Evolutionary conservation across 2,329 filamentous ascomycete genomes (phyloP).

Genomic region (Sarocladium kiliense): DNA sequence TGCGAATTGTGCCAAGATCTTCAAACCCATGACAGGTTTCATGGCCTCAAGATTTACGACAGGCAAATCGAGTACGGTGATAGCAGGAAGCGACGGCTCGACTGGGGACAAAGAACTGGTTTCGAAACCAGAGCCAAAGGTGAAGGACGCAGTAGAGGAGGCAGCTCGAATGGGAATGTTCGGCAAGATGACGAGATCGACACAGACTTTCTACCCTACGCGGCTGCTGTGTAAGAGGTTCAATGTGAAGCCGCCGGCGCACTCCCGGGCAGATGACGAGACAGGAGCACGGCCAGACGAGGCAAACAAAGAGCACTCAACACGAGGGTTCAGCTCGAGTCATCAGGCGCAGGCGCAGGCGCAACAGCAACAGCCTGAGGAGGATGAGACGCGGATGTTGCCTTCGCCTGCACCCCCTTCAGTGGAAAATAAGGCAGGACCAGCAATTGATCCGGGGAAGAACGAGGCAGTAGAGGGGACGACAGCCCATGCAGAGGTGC

Average conservation of each 20-base stretch:
- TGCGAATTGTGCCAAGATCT: slow-evolving; percentile 59
- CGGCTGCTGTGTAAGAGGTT: slow-evolving; percentile 91
- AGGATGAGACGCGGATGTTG: not conserved
- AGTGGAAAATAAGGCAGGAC: slow-evolving; percentile 19
- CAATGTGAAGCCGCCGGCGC: slow-evolving; percentile 71
- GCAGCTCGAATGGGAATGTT: slow-evolving; percentile 92
- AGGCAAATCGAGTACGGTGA: slow-evolving; percentile 41
- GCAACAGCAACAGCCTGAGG: not conserved
- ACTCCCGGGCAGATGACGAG: slow-evolving; percentile 51
- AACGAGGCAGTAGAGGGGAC: slow-evolving; percentile 65
- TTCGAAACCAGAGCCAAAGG: slow-evolving; percentile 27
- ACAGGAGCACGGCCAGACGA: slow-evolving; percentile 22
- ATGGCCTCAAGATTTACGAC: slow-evolving; percentile 95
- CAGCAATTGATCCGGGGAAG: slow-evolving; percentile 59
- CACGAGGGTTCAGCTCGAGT: not conserved
- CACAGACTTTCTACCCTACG: slow-evolving; percentile 70
- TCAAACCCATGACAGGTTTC: slow-evolving; percentile 83
- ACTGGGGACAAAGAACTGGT: slow-evolving; percentile 19
- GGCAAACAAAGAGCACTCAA: slow-evolving; percentile 8
- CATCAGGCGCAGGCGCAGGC: too few relatives aligned
- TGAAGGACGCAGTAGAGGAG: slow-evolving; percentile 68
- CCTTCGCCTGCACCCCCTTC: not conserved
- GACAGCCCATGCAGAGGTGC: slow-evolving; percentile 73
- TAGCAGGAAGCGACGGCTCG: slow-evolving; percentile 15
- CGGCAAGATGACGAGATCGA: slow-evolving; percentile 74